Percentiles rank a stretch among this genome's conserved stretches.
These are phyloP conservation scores for Clitoria ternatea DNA, from an alignment of 306 rosid species.

Conservation along the genomic window DNA sequence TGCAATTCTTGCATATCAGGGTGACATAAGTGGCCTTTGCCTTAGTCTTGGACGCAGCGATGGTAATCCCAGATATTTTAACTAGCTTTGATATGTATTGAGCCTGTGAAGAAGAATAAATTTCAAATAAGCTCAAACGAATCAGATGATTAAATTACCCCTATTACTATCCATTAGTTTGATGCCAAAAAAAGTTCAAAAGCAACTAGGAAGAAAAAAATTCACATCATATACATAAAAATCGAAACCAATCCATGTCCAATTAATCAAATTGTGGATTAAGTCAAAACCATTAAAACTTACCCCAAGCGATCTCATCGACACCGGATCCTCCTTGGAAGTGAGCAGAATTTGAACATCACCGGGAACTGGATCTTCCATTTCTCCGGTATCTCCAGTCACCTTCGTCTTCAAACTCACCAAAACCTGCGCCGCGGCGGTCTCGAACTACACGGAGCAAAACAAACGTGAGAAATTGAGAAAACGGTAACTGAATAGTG, in stretches of 20 bases:
- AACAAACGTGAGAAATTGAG: neutral
- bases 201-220: neutral
- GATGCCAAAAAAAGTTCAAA: neutral
- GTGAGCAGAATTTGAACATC: slow-evolving; percentile 90
- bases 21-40: slow-evolving; percentile 97
- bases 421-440: slow-evolving; percentile 92
- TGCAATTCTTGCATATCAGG: slow-evolving; percentile 83
- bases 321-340: slow-evolving; percentile 75
- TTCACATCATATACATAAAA: neutral
- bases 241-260: no score
- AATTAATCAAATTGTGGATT: neutral
- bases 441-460: slow-evolving; percentile 59
- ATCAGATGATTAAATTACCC: no score
- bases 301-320: slow-evolving; percentile 89
- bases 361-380: slow-evolving; percentile 81
- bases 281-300: slow-evolving; percentile 13
- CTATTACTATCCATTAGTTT: neutral
- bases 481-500: neutral
- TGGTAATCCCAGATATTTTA: slow-evolving; percentile 85
- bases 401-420: slow-evolving; percentile 79
- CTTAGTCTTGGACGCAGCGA: slow-evolving; percentile 95
- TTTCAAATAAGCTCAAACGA: no score
- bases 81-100: slow-evolving; percentile 79
- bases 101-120: slow-evolving; percentile 55
- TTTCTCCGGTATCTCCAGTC: slow-evolving; percentile 69